Conservation (phyloP, 805 yeast species). For the Cyberlindnera mississippiensis region DNA sequence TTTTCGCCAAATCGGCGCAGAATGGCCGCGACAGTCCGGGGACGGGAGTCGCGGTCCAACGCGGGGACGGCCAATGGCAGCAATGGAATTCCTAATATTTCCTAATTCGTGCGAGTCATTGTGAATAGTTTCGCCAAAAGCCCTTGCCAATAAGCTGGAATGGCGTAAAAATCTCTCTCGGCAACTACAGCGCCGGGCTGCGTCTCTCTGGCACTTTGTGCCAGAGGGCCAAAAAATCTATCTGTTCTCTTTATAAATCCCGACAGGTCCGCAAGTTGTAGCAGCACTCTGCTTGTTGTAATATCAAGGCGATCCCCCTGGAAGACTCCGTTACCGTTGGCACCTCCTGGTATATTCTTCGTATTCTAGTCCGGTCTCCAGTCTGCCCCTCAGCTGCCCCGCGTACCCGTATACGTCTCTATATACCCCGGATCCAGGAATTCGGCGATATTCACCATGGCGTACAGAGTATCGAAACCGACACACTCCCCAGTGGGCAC, state of each 20-base stretch:
- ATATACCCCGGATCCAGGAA: too few species aligned
- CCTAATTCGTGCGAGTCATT: not conserved
- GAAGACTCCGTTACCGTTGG: too few species aligned
- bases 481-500: not conserved
- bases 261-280: constrained; percentile 3
- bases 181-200: not conserved
- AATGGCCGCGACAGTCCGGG: not conserved
- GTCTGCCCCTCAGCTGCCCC: too few species aligned
- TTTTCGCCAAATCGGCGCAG: not conserved
- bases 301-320: too few species aligned
- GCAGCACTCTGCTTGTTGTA: too few species aligned
- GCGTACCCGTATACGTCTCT: too few species aligned
- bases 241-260: not conserved
- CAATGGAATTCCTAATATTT: constrained; percentile 9
- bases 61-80: constrained; percentile 14
- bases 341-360: too few species aligned
- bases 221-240: too few species aligned
- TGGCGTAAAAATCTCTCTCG: not conserved
- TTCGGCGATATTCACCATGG: not conserved
- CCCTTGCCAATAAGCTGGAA: not conserved
- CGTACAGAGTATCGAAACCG: constrained; percentile 7
- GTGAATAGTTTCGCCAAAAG: not conserved
- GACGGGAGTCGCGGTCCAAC: not conserved
- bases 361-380: too few species aligned
- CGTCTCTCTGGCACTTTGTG: not conserved